Evolutionary conservation across 2,329 filamentous ascomycete genomes (phyloP), one percentile per base, ranked within the genome.

Genomic region (Davidsoniella neocaledoniae): DNA sequence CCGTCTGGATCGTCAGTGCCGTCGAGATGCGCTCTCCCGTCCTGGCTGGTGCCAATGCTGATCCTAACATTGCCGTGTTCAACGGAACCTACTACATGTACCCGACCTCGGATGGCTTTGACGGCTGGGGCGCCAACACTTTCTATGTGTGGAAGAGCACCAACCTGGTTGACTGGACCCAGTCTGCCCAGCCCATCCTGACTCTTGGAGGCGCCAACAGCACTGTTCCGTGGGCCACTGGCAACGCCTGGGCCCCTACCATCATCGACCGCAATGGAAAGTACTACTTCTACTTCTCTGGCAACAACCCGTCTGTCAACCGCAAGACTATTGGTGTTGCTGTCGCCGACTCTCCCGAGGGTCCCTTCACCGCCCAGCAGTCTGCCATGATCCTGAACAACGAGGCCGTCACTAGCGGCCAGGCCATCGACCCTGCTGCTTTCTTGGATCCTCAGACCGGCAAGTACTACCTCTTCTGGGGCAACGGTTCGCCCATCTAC

Each of bases 181-280:
- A 66, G 21, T 60, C 63, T 2, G 56, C 61, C 0, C 46, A 66
- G 12, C 67, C 69, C 0, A 64, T 72, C 55, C 62, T 72, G 17
- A 64, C 62, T 0, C 64, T 72, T 1, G 64, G 71, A 40, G 68
- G 68, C n/a, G 60, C 62, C 0, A 59, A 57, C 21, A 68, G 68
- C 9, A 70, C 79, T 51, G 69, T 82, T 1, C 76, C 76, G 1
- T 82, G 79, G 79, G 76, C 76, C 0, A 71, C 67, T 1, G 79
- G 79, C 53, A 79, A 81, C 56, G 71, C 79, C 3, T 82, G 79
- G 78, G 78, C 78, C 0, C 79, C 79, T 0, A 76, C 78, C 47
- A 78, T 79, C 2, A 74, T 74, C 1, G 62, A 66, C 45, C 74
- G 73, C 46, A 65, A 74, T 52, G 75, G 74, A 0, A 77, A 76